Conservation (phyloP, 768 basidiomycete genomes). For the Pleurotus platypus region DNA sequence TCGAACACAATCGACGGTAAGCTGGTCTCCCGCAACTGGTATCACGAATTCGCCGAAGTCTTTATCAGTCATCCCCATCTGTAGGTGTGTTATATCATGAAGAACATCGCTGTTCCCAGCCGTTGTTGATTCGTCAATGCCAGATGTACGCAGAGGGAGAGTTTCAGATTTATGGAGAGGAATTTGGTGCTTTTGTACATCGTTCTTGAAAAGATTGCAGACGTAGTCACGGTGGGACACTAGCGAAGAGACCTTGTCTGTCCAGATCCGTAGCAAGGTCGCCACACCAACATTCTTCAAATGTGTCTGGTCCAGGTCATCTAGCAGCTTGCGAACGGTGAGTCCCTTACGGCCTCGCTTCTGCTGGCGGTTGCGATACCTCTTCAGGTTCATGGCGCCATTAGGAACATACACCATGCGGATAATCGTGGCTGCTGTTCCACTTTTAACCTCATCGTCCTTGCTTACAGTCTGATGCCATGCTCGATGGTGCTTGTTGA, state of each 20-base stretch:
- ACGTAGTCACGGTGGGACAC: not conserved
- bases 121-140: slow-evolving; percentile 14
- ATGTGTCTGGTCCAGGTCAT: slow-evolving; percentile 13
- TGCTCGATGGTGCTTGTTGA: slow-evolving; percentile 17
- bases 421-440: slow-evolving; percentile 17
- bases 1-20: slow-evolving; percentile 13
- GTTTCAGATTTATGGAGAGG: slow-evolving; percentile 12
- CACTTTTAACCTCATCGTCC: slow-evolving; percentile 15
- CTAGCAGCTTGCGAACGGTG: not conserved
- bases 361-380: not conserved
- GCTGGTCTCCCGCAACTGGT: slow-evolving; percentile 16
- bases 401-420: slow-evolving; percentile 14
- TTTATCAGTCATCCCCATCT: slow-evolving; percentile 7
- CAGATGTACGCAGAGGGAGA: slow-evolving; percentile 6
- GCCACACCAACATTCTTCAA: slow-evolving; percentile 7
- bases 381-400: slow-evolving; percentile 4
- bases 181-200: slow-evolving; percentile 9
- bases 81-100: slow-evolving; percentile 7
- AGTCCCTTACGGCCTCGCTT: not conserved
- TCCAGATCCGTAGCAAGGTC: slow-evolving; percentile 7
- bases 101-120: slow-evolving; percentile 8
- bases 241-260: slow-evolving; percentile 9
- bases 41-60: slow-evolving; percentile 9
- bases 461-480: slow-evolving; percentile 17
- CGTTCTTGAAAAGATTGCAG: not conserved